A percentile compares a stretch with the other conserved stretches of the same genome.
Evolutionary conservation across 148 eudicot genomes (phyloP).

Genomic region (Camellia lanceoleosa): DNA sequence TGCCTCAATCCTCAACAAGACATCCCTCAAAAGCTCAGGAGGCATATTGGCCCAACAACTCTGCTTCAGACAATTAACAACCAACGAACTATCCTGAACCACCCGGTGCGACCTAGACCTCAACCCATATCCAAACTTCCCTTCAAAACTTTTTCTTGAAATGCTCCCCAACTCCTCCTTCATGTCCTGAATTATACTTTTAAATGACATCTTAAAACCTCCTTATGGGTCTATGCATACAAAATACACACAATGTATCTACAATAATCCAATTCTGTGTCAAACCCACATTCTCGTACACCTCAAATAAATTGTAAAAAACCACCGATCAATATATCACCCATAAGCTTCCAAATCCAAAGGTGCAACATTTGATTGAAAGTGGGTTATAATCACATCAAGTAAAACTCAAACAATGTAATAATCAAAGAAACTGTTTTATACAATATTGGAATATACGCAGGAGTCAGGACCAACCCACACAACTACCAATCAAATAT

Average conservation of each 20-base stretch:
- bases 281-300: background rate
- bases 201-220: slow-evolving; percentile 50
- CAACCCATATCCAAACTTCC: slow-evolving; percentile 53
- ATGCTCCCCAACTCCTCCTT: slow-evolving; percentile 77
- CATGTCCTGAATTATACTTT: slow-evolving; percentile 71
- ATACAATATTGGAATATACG: background rate
- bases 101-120: slow-evolving; percentile 76
- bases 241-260: background rate
- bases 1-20: slow-evolving; percentile 72
- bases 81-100: slow-evolving; percentile 55
- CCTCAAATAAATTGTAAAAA: background rate
- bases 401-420: background rate
- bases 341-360: slow-evolving; percentile 4
- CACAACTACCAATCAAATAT: slow-evolving; percentile 5
- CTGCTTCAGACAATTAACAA: slow-evolving; percentile 64
- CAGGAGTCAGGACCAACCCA: background rate
- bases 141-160: slow-evolving; percentile 74
- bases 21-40: slow-evolving; percentile 84
- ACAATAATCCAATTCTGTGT: background rate
- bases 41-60: slow-evolving; percentile 97
- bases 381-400: background rate
- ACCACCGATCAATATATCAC: background rate
- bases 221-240: slow-evolving; percentile 9
- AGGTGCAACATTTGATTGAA: slow-evolving; percentile 4
- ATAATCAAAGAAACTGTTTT: background rate